Evolutionary conservation across 345 rosid species (phyloP).

Genomic region (Raphanus raphanistrum): DNA sequence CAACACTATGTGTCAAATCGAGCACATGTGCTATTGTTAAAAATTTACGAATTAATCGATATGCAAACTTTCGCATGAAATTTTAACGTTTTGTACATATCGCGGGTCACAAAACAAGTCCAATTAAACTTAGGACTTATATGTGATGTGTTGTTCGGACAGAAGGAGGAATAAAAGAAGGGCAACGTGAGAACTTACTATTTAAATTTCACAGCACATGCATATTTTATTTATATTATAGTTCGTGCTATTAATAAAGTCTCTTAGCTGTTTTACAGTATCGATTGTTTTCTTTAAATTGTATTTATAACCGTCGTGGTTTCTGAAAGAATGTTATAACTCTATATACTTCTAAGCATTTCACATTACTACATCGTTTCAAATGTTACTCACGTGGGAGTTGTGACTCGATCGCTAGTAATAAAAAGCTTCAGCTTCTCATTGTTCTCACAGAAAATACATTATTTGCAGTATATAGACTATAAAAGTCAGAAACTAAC

Average conservation of each 20-base stretch:
- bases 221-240: slow-evolving; percentile 4
- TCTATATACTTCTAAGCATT: slow-evolving; percentile 29
- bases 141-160: slow-evolving; percentile 25
- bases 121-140: background rate
- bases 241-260: background rate
- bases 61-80: background rate
- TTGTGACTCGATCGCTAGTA: slow-evolving; percentile 4
- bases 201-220: slow-evolving; percentile 27
- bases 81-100: background rate
- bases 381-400: slow-evolving; percentile 29
- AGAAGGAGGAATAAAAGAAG: slow-evolving; percentile 24
- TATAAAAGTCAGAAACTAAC: slow-evolving; percentile 5
- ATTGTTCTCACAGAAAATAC: background rate
- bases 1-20: background rate
- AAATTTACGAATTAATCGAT: background rate
- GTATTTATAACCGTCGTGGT: slow-evolving; percentile 25
- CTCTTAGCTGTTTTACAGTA: slow-evolving; percentile 26
- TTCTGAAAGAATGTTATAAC: slow-evolving; percentile 33
- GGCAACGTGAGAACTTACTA: slow-evolving; percentile 20
- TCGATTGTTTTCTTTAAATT: slow-evolving; percentile 22
- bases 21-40: background rate
- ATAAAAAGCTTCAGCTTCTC: slow-evolving; percentile 4
- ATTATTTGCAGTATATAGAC: slow-evolving; percentile 8
- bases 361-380: slow-evolving; percentile 24
- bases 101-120: slow-evolving; percentile 1